Percentiles rank a stretch among this genome's conserved stretches.
These are phyloP conservation scores for Alternaria viburni DNA, from an alignment of 2,329 filamentous ascomycete species.

Conservation along the genomic window DNA sequence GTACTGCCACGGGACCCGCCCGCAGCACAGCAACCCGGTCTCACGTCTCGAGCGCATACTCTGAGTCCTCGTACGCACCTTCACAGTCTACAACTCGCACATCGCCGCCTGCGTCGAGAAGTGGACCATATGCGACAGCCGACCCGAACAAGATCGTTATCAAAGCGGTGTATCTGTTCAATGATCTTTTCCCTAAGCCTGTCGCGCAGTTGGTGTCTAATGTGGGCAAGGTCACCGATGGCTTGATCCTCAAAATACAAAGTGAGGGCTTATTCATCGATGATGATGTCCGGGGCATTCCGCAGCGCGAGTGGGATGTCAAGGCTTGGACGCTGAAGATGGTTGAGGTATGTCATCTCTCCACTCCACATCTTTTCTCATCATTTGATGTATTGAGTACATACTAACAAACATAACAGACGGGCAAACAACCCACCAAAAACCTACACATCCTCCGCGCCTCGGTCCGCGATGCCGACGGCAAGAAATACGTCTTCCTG, in stretches of 20 bases:
- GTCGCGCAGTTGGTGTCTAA: slow-evolving; percentile 88
- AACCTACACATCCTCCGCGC: slow-evolving; percentile 62
- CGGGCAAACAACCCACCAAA: slow-evolving; percentile 54
- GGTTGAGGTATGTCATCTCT: slow-evolving; percentile 69
- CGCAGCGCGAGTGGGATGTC: slow-evolving; percentile 98
- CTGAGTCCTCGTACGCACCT: slow-evolving; percentile 84
- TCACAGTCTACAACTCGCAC: slow-evolving; percentile 85
- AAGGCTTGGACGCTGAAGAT: slow-evolving; percentile 97
- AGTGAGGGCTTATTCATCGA: slow-evolving; percentile 97
- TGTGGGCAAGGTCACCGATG: slow-evolving; percentile 86
- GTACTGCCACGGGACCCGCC: slow-evolving; percentile 38
- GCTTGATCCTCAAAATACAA: slow-evolving; percentile 87
- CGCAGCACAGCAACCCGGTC: slow-evolving; percentile 34
- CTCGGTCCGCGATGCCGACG: slow-evolving; percentile 64
- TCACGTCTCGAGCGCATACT: slow-evolving; percentile 63
- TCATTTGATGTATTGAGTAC: no score
- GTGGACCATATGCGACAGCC: slow-evolving; percentile 81
- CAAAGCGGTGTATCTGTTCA: slow-evolving; percentile 89
- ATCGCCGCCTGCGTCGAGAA: slow-evolving; percentile 79
- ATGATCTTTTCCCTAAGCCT: slow-evolving; percentile 87
- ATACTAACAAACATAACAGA: slow-evolving; percentile 24
- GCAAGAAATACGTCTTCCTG: slow-evolving; percentile 67
- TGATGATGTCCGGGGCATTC: slow-evolving; percentile 87
- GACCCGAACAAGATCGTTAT: slow-evolving; percentile 97
- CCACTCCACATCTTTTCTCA: no score